Evolutionary conservation across 2,329 filamentous ascomycete species (phyloP), one percentile per base, ranked within the genome.

Genomic region (Plenodomus biglobosus): DNA sequence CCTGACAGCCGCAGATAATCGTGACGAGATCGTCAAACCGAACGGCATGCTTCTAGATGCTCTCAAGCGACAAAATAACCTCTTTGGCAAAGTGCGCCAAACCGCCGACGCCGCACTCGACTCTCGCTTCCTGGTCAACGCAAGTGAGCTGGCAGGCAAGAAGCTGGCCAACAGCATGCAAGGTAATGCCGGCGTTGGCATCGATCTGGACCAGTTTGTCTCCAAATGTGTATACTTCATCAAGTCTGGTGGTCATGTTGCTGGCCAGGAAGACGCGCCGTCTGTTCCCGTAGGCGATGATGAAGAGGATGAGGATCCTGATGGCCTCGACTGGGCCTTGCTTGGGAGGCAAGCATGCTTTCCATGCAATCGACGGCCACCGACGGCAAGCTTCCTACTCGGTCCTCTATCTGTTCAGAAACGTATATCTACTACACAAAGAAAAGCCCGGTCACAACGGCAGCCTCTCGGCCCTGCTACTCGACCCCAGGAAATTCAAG

Each of bases 141-240:
- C 89, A 1, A 88, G 89, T 4, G 91, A 96, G 55, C 73, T 95
- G 3, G 86, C 88, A 0, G 86, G 87, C 61, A 89, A 88, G 59
- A 91, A 90, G 66, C 86, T 90, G 0, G 78, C 86, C 37, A 84
- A 86, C 42, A 79, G 95, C 20, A 84, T 87, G 1, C 78, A 90
- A 22, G 91, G 91, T 6, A 86, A 87, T 60, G 76, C 81, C 1
- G 83, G 84, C 2, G 84, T 87, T 42, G 90, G 91, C 7, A 76
- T 99, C 18, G 92, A 97, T 64, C 80, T 95, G 0, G 92, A 97
- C 52, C 89, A 96, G 61, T 95, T 97, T 64, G 84, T 97, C 13
- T 88, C 88, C 0, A 95, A 95, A 71, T 92, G 88, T 69, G 90
- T 95, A 50, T 83, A 82, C 3, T 97, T 88, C 68, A 96, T 97